Percentiles rank a stretch among this genome's conserved stretches.
Evolutionary conservation across 257 asterid genomes (phyloP).

Genomic region (Fraxinus pennsylvanica): DNA sequence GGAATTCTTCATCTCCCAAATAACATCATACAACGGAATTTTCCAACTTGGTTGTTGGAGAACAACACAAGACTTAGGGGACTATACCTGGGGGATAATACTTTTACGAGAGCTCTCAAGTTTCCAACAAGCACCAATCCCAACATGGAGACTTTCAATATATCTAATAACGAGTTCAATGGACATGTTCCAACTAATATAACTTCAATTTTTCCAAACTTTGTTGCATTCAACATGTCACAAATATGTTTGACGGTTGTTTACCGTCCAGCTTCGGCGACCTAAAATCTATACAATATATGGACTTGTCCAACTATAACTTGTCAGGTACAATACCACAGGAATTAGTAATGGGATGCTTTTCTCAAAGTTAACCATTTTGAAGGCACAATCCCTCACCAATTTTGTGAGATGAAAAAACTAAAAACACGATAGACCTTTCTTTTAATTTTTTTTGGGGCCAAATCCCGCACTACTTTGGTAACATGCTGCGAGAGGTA

Average conservation of each 20-base stretch:
- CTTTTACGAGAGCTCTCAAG: not conserved
- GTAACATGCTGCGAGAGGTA: slow-evolving; percentile 6
- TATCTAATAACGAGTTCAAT: slow-evolving; percentile 3
- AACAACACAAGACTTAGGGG: not conserved
- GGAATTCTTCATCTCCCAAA: too few relatives aligned
- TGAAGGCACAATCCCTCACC: slow-evolving; percentile 2
- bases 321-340: slow-evolving; percentile 21
- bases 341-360: slow-evolving; percentile 1
- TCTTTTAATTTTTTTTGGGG: not conserved
- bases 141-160: not conserved
- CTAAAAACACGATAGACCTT: slow-evolving; percentile 1
- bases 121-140: not conserved
- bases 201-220: not conserved
- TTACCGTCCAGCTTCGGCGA: slow-evolving; percentile 21
- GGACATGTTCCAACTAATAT: slow-evolving; percentile 4
- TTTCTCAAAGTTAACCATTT: not conserved
- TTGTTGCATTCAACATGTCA: not conserved
- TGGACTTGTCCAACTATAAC: slow-evolving; percentile 27
- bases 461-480: not conserved
- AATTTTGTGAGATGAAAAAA: not conserved
- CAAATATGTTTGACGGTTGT: slow-evolving; percentile 12
- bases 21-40: not conserved
- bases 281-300: not conserved
- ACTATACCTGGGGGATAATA: too few relatives aligned
- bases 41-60: not conserved